These are phyloP conservation scores for Sanguinoderma infundibulare DNA, from an alignment of 1,284 basidiomycete species.

Conservation along the genomic window DNA sequence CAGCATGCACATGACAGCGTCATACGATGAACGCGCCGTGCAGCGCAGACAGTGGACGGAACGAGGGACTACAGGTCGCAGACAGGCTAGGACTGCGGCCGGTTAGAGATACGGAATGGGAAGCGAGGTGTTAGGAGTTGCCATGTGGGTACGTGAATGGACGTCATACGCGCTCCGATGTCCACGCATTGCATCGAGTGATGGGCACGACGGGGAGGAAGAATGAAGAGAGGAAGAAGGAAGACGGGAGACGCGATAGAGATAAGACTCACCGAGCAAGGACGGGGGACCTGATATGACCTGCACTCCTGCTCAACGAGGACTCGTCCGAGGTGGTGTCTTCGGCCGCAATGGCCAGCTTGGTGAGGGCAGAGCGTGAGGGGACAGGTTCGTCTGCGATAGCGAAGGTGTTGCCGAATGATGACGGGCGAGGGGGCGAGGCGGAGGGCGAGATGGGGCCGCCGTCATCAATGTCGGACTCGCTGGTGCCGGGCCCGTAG, in stretches of 20 bases:
- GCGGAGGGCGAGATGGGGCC: conserved; percentile 22
- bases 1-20: neutral
- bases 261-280: conserved; percentile 32
- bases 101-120: too few species aligned
- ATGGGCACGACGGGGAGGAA: too few species aligned
- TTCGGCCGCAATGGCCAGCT: conserved; percentile 10
- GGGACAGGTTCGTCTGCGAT: neutral
- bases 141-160: neutral
- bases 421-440: conserved; percentile 19
- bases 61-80: neutral
- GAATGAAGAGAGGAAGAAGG: neutral
- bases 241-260: neutral
- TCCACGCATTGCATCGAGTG: too few species aligned
- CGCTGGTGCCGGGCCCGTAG: conserved; percentile 13
- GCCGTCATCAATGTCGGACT: conserved; percentile 24
- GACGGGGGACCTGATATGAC: conserved; percentile 34
- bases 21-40: neutral
- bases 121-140: neutral
- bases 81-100: too few species aligned
- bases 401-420: conserved; percentile 13
- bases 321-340: conserved; percentile 22
- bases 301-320: conserved; percentile 19
- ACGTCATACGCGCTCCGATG: neutral
- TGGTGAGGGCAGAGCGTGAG: conserved; percentile 6
- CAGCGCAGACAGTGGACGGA: neutral